Conservation (phyloP, 805 yeast species). For the Schizosaccharomyces octosporus region DNA sequence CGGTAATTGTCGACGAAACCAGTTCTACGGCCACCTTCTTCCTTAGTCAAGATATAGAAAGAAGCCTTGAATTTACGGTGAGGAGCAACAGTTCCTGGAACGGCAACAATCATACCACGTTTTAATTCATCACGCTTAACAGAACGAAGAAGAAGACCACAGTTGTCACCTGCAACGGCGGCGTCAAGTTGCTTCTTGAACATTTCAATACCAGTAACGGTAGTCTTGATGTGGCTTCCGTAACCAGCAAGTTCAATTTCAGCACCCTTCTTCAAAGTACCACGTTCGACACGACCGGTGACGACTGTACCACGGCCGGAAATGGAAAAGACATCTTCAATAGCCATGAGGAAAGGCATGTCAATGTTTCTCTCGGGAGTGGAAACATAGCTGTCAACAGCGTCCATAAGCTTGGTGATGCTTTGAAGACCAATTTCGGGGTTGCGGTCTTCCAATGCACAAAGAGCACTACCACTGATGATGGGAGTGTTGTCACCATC, state of each 20-base stretch:
- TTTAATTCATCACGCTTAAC: conserved; percentile 86
- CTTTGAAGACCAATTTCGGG: conserved; percentile 85
- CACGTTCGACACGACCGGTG: conserved; percentile 98
- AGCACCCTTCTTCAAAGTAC: conserved; percentile 90
- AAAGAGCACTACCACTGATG: conserved; percentile 91
- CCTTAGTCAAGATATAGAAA: conserved; percentile 73
- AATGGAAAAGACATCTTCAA: conserved; percentile 91
- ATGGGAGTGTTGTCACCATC: conserved; percentile 98
- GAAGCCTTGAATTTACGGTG: conserved; percentile 88
- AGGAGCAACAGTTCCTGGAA: conserved; percentile 75
- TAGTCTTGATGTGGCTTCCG: conserved; percentile 72
- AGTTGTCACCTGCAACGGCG: conserved; percentile 98
- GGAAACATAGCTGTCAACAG: conserved; percentile 85
- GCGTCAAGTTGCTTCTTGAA: conserved; percentile 94
- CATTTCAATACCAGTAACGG: conserved; percentile 97
- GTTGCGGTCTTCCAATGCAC: conserved; percentile 70
- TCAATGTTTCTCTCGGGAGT: conserved; percentile 91
- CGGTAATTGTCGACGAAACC: conserved; percentile 92
- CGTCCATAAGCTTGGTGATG: conserved; percentile 54
- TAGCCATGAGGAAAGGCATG: conserved; percentile 87
- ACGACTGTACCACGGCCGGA: conserved; percentile 99
- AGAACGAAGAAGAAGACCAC: conserved; percentile 94
- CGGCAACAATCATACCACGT: conserved; percentile 94
- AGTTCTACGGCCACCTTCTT: conserved; percentile 98
- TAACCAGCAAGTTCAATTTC: conserved; percentile 92